These are phyloP conservation scores for Flaveria ramosissima DNA, from an alignment of 129 eudicot species.

Conservation along the genomic window DNA sequence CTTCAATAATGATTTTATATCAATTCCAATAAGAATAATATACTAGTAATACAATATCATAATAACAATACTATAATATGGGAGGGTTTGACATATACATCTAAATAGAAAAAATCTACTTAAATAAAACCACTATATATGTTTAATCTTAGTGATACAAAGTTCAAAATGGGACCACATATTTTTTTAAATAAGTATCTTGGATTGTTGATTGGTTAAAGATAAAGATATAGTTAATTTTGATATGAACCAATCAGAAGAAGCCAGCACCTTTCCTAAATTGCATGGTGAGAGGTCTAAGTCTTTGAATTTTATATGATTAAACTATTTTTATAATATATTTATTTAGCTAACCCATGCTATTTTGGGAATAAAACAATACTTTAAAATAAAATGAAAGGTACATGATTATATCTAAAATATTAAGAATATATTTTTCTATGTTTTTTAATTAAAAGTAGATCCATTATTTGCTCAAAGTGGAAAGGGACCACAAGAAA, in stretches of 20 bases:
- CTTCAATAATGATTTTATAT: too few species aligned
- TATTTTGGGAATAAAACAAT: slow-evolving; percentile 30
- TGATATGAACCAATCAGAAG: slow-evolving; percentile 7
- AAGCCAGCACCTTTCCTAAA: slow-evolving; percentile 24
- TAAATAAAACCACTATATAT: too few species aligned
- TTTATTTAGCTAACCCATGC: slow-evolving; percentile 27
- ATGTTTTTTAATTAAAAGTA: slow-evolving; percentile 26
- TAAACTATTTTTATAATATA: slow-evolving; percentile 5
- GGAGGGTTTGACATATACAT: too few species aligned
- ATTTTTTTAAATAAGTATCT: slow-evolving; percentile 4
- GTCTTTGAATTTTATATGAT: slow-evolving; percentile 8
- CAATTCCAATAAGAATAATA: too few species aligned
- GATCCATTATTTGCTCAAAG: slow-evolving; percentile 42
- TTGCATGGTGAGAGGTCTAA: slow-evolving; percentile 26
- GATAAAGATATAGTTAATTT: neutral
- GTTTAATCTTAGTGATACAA: too few species aligned
- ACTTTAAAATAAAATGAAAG: slow-evolving; percentile 1
- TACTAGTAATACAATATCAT: too few species aligned
- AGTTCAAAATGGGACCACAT: neutral
- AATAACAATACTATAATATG: too few species aligned
- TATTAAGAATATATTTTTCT: slow-evolving; percentile 2
- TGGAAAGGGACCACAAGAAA: slow-evolving; percentile 32
- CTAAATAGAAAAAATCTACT: too few species aligned
- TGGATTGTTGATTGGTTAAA: slow-evolving; percentile 19
- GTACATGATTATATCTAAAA: neutral